Base-by-base conservation (phyloP, 1,139 yeast genomes). In the Candida sp. region DNA sequence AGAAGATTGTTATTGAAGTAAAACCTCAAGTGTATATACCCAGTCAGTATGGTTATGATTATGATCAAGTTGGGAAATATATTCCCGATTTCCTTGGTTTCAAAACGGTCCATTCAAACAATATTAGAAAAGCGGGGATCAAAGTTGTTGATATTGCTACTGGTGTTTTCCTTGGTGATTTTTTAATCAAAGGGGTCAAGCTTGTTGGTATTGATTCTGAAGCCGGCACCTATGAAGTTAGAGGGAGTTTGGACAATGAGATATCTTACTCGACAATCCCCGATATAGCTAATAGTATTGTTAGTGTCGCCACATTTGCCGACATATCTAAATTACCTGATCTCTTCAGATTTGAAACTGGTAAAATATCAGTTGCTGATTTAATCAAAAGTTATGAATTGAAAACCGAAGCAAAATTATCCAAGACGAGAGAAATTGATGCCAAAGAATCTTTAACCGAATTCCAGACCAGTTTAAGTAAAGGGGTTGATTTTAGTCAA, bases 31-130 rank as follows among this genome's bases (percentile, higher is more conserved):
- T 81, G 33, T 81, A 72, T 60, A 71, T 82, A 45, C 85, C 87
- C 33, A 77, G 87, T 3, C 87, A 82, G 54, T 82, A 77, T 52
- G 88, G 88, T 38, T 55, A 66, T 35, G 79, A 79, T 41, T 6
- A 6, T 25, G 29, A 6, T 9, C 8, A 25, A 25, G 29, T 25
- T 15, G 47, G 50, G 7, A 50, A 49, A 25, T 46, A 51, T 43
- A 57, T 66, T 27, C 71, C 73, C 4, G 70, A 69, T 1, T 65
- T 70, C 51, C 55, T 78, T 29, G 52, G 44, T 1, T 19, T 49
- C 22, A 82, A 82, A 61, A 41, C 56, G 0, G 58, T 53, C 2
- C 81, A 75, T 53, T 62, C 75, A 4, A 56, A 57, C 3, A 58
- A 56, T 8, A 70, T 80, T 21, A 64, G 81, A 52, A 60, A 54